These are phyloP conservation scores for Aureobasidium sp. DNA, from an alignment of 2,329 filamentous ascomycete species.

Conservation along the genomic window DNA sequence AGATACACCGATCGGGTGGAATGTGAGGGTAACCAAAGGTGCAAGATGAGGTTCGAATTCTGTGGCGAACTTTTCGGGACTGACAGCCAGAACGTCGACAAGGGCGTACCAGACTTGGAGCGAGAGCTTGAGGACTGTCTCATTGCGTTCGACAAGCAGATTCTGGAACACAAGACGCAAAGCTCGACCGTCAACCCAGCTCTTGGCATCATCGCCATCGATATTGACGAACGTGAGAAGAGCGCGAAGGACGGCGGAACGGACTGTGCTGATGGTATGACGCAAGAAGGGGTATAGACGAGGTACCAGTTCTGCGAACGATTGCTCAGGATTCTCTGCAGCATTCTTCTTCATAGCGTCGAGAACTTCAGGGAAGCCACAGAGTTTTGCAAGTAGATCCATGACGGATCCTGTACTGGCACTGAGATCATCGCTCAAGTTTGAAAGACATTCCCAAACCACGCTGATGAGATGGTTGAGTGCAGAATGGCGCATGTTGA, in stretches of 20 bases:
- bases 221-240: conserved; percentile 88
- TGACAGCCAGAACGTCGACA: conserved; percentile 57
- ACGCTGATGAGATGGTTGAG: conserved; percentile 82
- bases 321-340: conserved; percentile 72
- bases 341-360: conserved; percentile 91
- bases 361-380: conserved; percentile 86
- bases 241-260: conserved; percentile 85
- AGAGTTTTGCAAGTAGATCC: conserved; percentile 93
- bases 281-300: conserved; percentile 92
- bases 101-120: conserved; percentile 81
- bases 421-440: conserved; percentile 92
- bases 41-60: conserved; percentile 72
- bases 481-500: conserved; percentile 70
- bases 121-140: conserved; percentile 72
- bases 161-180: conserved; percentile 91
- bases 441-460: conserved; percentile 94
- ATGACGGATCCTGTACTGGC: conserved; percentile 97
- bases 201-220: conserved; percentile 68
- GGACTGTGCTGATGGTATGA: conserved; percentile 94
- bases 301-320: conserved; percentile 86
- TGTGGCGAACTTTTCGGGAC: conserved; percentile 57
- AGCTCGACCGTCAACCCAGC: conserved; percentile 88
- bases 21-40: conserved; percentile 73
- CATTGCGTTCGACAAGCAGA: conserved; percentile 84
- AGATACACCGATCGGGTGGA: conserved; percentile 88